Conservation (phyloP, 2,329 filamentous ascomycete genomes). For the Diplocarpon rosae region DNA sequence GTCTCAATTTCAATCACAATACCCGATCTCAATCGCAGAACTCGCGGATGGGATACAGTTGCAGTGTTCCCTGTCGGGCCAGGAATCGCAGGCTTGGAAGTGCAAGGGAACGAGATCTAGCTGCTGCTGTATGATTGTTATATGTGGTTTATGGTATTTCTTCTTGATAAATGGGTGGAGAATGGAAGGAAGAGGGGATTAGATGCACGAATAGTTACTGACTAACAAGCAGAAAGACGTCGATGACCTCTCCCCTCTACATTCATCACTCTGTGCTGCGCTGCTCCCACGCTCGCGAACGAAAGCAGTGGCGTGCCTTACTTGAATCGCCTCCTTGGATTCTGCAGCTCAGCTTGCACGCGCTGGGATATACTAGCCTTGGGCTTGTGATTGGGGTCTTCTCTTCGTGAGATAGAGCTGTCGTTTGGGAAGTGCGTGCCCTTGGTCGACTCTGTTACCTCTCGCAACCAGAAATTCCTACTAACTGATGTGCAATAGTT, state of each 20-base stretch:
- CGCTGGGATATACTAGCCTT: slow-evolving; percentile 10
- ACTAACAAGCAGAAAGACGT: background rate
- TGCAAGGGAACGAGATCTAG: too few species aligned
- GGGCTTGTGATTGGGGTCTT: background rate
- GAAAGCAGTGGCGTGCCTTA: slow-evolving; percentile 7
- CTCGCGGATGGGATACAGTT: too few species aligned
- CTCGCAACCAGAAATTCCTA: background rate
- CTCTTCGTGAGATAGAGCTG: slow-evolving; percentile 1
- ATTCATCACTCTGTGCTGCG: background rate
- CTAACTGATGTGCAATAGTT: slow-evolving; percentile 5
- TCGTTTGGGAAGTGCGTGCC: background rate
- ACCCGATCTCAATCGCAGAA: too few species aligned
- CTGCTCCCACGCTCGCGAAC: slow-evolving; percentile 2
- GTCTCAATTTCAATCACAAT: too few species aligned
- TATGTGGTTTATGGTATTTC: too few species aligned
- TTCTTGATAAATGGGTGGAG: too few species aligned
- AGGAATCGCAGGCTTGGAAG: too few species aligned
- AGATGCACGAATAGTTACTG: too few species aligned
- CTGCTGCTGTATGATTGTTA: too few species aligned
- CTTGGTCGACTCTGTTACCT: background rate
- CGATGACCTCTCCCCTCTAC: background rate
- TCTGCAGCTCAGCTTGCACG: slow-evolving; percentile 7
- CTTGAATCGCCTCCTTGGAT: background rate
- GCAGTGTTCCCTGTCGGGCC: too few species aligned
- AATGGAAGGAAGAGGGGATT: too few species aligned